Evolutionary conservation across 768 basidiomycete genomes (phyloP).

Genomic region (Myochromella boudieri): DNA sequence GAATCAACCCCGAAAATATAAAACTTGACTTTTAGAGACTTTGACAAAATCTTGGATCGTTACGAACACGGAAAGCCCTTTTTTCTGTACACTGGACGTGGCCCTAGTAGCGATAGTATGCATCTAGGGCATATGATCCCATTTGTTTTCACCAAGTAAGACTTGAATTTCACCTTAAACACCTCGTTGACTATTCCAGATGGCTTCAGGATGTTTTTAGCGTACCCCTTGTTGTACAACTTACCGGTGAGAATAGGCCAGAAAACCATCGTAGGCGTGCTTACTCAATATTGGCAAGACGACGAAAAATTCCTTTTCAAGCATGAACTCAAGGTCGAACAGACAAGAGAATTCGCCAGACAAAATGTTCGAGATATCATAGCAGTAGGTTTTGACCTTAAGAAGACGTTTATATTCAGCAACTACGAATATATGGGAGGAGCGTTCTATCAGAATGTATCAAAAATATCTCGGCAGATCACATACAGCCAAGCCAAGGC

Average conservation of each 20-base stretch:
- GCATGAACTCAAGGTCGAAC: slow-evolving; percentile 87
- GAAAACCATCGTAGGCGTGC: background rate
- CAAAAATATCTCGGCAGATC: slow-evolving; percentile 89
- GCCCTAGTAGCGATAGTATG: slow-evolving; percentile 95
- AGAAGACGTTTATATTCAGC: slow-evolving; percentile 97
- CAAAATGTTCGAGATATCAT: slow-evolving; percentile 96
- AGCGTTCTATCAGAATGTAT: slow-evolving; percentile 91
- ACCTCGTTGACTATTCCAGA: slow-evolving; percentile 36
- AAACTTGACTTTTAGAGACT: slow-evolving; percentile 59
- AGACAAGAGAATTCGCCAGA: slow-evolving; percentile 77
- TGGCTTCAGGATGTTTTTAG: slow-evolving; percentile 98
- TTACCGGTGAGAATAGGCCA: slow-evolving; percentile 64
- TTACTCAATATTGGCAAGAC: slow-evolving; percentile 48
- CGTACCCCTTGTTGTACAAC: slow-evolving; percentile 91
- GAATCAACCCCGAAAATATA: background rate
- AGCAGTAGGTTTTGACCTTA: slow-evolving; percentile 87
- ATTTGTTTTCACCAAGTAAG: slow-evolving; percentile 94
- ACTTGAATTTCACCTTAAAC: slow-evolving; percentile 5
- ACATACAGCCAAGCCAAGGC: slow-evolving; percentile 92
- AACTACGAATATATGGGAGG: slow-evolving; percentile 90
- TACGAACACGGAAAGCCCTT: slow-evolving; percentile 98
- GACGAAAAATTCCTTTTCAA: slow-evolving; percentile 99
- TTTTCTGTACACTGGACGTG: slow-evolving; percentile 96
- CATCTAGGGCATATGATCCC: slow-evolving; percentile 98
- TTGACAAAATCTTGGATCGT: slow-evolving; percentile 90